Evolutionary conservation across 1,284 basidiomycete species (phyloP), one percentile per base, ranked within the genome.

Genomic region (Thelephora terrestris): DNA sequence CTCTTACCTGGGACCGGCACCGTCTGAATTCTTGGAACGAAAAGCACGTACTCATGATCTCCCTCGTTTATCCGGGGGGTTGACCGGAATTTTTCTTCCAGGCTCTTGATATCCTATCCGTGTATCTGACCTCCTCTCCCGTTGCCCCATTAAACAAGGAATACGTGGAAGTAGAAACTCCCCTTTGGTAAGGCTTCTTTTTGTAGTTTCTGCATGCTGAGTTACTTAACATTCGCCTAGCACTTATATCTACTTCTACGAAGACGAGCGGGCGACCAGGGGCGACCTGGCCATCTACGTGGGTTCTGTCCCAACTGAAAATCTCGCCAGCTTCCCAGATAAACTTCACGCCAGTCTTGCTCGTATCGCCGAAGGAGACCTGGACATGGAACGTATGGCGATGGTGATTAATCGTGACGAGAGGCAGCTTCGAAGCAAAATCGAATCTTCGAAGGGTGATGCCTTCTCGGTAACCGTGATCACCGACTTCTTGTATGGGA

Each of bases 61-160:
- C 10, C 18, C 12, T 18, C 10, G 25, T 42, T 25, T n/a, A 5
- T 42, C 12, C 39, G 6, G 7, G 29, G 14, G 29, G 7, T 6
- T 42, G 3, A 42, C 10, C n/a, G 29, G 24, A 27, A 4, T 39
- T 20, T 36, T 18, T 7, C 48, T 25, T 10, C 25, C 53, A 91
- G 76, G 94, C 92, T 6, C 65, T 98, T 52, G 89, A 93, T 55
- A 71, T 97, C 36, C 70, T 99, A 18, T 75, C 79, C n/a, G 80
- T 79, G 17, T 99, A 99, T 62, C 73, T 99, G 36, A 93, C 91
- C 43, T 90, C 91, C 40, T 89, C 89, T 9, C 73, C 93, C 1
- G 87, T 91, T 23, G 86, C 92, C 12, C 93, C 94, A 17, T 69
- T 99, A 49, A 91, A 89, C 61, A 94, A 94, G 66, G 90, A 92